Evolutionary conservation across 208 protist genomes (phyloP), one percentile per base, ranked within the genome.

Genomic region (Leishmania mexicana): DNA sequence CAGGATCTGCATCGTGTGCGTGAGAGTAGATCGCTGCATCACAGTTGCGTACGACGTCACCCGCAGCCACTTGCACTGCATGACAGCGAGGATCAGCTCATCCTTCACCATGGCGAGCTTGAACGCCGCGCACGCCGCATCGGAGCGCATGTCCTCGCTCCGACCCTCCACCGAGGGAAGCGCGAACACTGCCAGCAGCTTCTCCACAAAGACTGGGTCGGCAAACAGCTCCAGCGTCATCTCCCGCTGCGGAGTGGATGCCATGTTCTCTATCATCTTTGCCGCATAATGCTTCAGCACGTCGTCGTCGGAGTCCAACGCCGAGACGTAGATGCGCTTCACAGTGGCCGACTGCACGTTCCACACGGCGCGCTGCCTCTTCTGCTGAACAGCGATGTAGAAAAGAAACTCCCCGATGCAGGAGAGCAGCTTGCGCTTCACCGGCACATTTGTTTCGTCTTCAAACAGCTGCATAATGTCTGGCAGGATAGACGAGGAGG

Each of bases 391-490:
- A 38, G 89, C 90, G 47, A 98, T 88, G 81, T 98, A 98, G 75
- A 98, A 98, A 72, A 98, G 83, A 58, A 98, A 85, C 86, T 98
- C 95, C 28, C 96, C 94, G 13, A 96, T 76, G 81, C 95, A 98
- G 24, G 91, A 91, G 38, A 97, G 72, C 38, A 96, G 86, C 82
- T 93, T 93, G 13, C 94, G 91, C 74, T 89, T 85, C 82, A 98
- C 95, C 7, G 76, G 74, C 62, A 83, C 72, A 58, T 94, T 94
- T 3, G 88, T 77, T 77, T 97, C 94, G 35, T 74, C 79, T 54
- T 84, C 81, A 64, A 88, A 94, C 17, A 94, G 84, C 47, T 83
- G 78, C 31, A 96, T 75, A 15, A 96, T 85, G 35, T 89, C 85
- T 38, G 88, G 77, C 49, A 98, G 64, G 45, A 97, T 93, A 47